phyloP scores from a whole-genome alignment of 352 stramenopile genomes.

The Peronospora destructor region DNA sequence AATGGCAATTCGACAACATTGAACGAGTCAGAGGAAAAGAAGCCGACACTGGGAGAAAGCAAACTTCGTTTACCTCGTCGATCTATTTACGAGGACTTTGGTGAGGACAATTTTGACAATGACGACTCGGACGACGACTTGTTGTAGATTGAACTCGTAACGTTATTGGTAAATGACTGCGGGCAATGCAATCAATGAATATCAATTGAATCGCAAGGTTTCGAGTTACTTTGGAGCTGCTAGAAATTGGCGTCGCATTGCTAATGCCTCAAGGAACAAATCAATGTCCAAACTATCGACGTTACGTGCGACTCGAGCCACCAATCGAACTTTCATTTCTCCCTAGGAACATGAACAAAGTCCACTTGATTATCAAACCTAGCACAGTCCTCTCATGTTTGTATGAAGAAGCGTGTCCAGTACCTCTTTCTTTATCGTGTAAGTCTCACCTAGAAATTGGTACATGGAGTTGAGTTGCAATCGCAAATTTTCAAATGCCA shows the following conservation, averaged over 20 bases:
- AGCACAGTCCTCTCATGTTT: not conserved
- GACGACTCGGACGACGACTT: constrained; percentile 66
- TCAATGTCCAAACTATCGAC: constrained; percentile 78
- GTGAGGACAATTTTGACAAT: constrained; percentile 44
- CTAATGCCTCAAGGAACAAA: constrained; percentile 65
- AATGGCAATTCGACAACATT: too few relatives aligned
- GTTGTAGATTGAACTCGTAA: constrained; percentile 30
- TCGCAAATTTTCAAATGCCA: constrained; percentile 44
- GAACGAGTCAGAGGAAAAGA: too few relatives aligned
- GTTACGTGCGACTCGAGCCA: constrained; percentile 64
- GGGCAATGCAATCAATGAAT: too few relatives aligned
- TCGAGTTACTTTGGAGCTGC: constrained; percentile 23
- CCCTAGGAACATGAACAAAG: not conserved
- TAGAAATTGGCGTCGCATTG: constrained; percentile 70
- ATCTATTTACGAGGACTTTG: constrained; percentile 73
- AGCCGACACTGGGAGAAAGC: not conserved
- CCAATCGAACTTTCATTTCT: constrained; percentile 43
- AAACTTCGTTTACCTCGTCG: constrained; percentile 4
- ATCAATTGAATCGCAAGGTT: too few relatives aligned
- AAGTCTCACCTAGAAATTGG: constrained; percentile 78
- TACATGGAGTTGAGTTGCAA: constrained; percentile 72
- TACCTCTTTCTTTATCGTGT: constrained; percentile 26
- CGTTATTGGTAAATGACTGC: constrained; percentile 1
- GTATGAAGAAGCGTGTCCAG: not conserved
- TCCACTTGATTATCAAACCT: too few relatives aligned